These are phyloP conservation scores for Cercophora samala DNA, from an alignment of 495 filamentous ascomycete genomes.

Conservation along the genomic window DNA sequence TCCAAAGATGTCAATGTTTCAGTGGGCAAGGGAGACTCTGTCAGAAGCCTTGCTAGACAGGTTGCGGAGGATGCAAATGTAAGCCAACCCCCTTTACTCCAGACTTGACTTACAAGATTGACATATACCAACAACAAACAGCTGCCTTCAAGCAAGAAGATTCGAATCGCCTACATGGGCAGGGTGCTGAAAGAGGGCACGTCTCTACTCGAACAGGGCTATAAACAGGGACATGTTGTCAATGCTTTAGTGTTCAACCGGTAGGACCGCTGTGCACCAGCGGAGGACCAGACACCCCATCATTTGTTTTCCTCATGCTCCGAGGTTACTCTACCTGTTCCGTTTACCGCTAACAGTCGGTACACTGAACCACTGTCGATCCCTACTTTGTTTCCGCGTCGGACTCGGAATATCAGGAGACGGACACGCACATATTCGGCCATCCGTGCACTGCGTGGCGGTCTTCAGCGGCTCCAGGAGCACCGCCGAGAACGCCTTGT, in stretches of 20 bases:
- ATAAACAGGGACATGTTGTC: slow-evolving; percentile 70
- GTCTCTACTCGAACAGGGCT: slow-evolving; percentile 65
- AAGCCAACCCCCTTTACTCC: slow-evolving; percentile 25
- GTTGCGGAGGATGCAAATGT: slow-evolving; percentile 65
- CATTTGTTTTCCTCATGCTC: background rate
- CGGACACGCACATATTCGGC: background rate
- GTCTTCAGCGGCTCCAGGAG: background rate
- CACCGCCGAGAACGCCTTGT: background rate
- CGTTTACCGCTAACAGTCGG: background rate
- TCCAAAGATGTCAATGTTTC: slow-evolving; percentile 61
- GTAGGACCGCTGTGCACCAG: slow-evolving; percentile 25
- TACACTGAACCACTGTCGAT: background rate
- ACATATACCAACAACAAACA: slow-evolving; percentile 26
- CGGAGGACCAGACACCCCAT: background rate
- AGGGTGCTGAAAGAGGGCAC: slow-evolving; percentile 67
- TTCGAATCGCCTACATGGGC: slow-evolving; percentile 76
- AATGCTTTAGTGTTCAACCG: slow-evolving; percentile 71
- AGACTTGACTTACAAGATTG: background rate
- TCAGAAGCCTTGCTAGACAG: slow-evolving; percentile 58
- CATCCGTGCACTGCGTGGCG: background rate
- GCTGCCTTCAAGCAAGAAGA: slow-evolving; percentile 51
- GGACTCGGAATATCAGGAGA: background rate
- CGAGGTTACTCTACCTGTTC: background rate
- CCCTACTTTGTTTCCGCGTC: background rate
- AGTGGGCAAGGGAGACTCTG: slow-evolving; percentile 58